Base-by-base conservation (phyloP, 2,329 filamentous ascomycete species). In the Diaporthe humulicola region DNA sequence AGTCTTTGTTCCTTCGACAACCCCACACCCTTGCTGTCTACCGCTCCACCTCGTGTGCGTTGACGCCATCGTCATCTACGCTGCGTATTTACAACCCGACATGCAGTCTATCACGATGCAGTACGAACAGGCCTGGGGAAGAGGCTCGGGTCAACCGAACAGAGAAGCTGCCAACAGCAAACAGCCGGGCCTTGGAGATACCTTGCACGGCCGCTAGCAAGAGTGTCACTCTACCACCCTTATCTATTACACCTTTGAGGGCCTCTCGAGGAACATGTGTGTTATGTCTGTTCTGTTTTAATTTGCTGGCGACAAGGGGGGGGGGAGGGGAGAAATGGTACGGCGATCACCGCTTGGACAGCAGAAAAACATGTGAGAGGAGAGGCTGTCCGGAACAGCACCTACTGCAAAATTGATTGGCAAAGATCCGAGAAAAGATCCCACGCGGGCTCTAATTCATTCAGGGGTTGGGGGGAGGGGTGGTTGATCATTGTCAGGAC, bases 331-430 rank as follows among this genome's bases (percentile, higher is more conserved):
- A n/a, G n/a, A n/a, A 30, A 19, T 52, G 56, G 70, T 17, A n/a
- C 40, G 56, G 69, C 48, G 40, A n/a, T 22, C 25, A 36, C 56
- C 36, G 28, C 52, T 33, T 42, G 70, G 64, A 25, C 28, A 64
- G 48, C 19, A 66, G 57, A 64, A 64, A 61, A 48, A 42, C 50
- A 57, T 74, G 57, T 28, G 54, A 61, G 36, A 45, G 48, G 30
- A 61, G 40, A 48, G n/a, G 74, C 74, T 75, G 74, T 73, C 74
- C 71, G 74, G 74, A 71, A 73, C 74, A 73, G 74, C 58, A 67
- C 40, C 33, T 50, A 42, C 57, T 71, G 36, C 28, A 48, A 54
- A 52, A 40, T 25, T 71, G 57, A 71, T 52, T 64, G 70, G 70
- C 56, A 48, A 56, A 42, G 67, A 40, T 40, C 22, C 40, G 64